Conservation (phyloP, 441 rosid species). For the Populus hybrid region DNA sequence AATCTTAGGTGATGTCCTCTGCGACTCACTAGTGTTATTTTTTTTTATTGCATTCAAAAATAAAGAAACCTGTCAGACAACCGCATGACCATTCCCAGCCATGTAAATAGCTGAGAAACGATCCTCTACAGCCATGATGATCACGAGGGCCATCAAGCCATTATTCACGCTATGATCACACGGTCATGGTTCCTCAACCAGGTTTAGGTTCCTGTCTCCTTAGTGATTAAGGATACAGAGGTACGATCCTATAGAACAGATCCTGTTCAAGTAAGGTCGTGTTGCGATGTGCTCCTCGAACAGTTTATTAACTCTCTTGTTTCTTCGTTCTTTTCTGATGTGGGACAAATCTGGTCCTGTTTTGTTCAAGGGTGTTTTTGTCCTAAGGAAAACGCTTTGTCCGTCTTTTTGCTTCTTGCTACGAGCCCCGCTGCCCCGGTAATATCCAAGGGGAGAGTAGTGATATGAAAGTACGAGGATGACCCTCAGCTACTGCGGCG, state of each 20-base stretch:
- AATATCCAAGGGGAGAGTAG: too few species aligned
- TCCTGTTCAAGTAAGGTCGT: constrained; percentile 20
- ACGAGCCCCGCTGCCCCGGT: too few species aligned
- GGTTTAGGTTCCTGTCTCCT: neutral
- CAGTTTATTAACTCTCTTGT: too few species aligned
- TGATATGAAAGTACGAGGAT: too few species aligned
- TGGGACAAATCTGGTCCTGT: neutral
- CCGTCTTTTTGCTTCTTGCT: neutral
- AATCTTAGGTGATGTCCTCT: too few species aligned
- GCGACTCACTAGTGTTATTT: too few species aligned
- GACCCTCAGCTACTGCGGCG: too few species aligned
- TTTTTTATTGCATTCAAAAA: too few species aligned
- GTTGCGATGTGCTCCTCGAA: accelerated
- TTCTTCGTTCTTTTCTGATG: too few species aligned
- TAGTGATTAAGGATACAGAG: neutral
- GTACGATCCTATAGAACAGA: constrained; percentile 14
- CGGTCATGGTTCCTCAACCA: neutral
- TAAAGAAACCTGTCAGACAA: neutral
- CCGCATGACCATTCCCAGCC: neutral
- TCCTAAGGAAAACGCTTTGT: neutral
- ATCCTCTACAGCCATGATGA: neutral
- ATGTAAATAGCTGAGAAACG: neutral
- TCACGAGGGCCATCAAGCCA: accelerated
- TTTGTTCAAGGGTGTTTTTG: neutral
- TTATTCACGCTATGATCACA: neutral